phyloP scores from a whole-genome alignment of 106 monocot species.

The Chionographis japonica region DNA sequence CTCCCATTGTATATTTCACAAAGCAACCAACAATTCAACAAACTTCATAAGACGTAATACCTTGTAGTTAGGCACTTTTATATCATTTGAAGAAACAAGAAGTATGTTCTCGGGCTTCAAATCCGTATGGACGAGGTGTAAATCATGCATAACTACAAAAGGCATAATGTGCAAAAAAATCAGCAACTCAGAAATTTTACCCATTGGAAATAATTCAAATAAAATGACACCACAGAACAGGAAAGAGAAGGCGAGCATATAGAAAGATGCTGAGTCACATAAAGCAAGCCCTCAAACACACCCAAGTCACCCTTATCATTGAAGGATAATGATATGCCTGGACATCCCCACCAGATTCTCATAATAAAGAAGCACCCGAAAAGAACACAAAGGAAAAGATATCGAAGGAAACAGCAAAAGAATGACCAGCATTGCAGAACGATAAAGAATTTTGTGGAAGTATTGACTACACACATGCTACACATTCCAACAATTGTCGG shows the following conservation, averaged over 20 bases:
- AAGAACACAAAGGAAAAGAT: neutral
- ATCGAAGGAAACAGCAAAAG: neutral
- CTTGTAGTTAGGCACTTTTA: constrained; percentile 62
- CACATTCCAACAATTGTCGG: constrained; percentile 89
- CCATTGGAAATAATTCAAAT: neutral
- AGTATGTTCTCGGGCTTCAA: constrained; percentile 88
- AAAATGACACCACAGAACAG: too few species aligned
- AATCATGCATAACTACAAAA: constrained; percentile 83
- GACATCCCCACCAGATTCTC: too few species aligned
- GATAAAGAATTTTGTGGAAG: constrained; percentile 14
- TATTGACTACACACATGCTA: constrained; percentile 90
- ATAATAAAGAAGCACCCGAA: too few species aligned
- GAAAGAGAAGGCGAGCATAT: too few species aligned
- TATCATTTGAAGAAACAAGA: constrained; percentile 61
- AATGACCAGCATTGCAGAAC: neutral
- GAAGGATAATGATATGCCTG: too few species aligned
- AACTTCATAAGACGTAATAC: constrained; percentile 5
- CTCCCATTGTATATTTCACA: too few species aligned
- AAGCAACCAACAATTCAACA: too few species aligned
- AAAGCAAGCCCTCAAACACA: too few species aligned
- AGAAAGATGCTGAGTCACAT: too few species aligned
- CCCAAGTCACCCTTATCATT: too few species aligned
- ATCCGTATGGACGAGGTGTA: constrained; percentile 79
- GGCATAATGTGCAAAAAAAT: constrained; percentile 8
- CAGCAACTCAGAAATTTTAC: neutral